These are phyloP conservation scores for Tagetes patula DNA, from an alignment of 129 eudicot species.

Conservation along the genomic window DNA sequence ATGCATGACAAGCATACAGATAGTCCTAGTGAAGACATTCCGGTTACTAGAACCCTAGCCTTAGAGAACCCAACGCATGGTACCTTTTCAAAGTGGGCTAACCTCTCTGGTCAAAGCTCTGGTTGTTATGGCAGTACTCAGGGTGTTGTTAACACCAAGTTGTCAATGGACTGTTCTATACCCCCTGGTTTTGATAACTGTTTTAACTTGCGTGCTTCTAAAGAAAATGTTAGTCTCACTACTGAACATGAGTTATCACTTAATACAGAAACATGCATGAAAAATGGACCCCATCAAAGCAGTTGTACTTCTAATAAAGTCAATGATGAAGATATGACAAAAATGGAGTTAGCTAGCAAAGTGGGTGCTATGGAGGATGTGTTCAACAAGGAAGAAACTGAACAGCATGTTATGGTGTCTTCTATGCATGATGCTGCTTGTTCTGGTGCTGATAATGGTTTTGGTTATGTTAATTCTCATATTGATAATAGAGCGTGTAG, in stretches of 20 bases:
- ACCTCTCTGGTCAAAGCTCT: constrained; percentile 15
- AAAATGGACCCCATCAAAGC: constrained; percentile 18
- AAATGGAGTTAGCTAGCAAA: constrained; percentile 18
- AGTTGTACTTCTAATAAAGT: constrained; percentile 13
- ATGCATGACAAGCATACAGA: constrained; percentile 15
- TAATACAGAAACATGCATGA: constrained; percentile 4
- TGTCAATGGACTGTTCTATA: constrained; percentile 31
- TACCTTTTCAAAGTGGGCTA: constrained; percentile 26
- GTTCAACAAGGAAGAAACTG: constrained; percentile 21
- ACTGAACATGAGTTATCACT: constrained; percentile 29
- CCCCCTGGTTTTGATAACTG: constrained; percentile 33
- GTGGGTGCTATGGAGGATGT: constrained; percentile 9
- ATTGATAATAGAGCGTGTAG: constrained; percentile 17
- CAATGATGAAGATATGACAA: constrained; percentile 15
- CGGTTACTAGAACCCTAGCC: constrained; percentile 32
- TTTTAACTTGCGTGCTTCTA: constrained; percentile 6
- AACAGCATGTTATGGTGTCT: constrained; percentile 23
- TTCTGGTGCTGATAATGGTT: constrained; percentile 1
- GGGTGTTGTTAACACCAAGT: constrained; percentile 28
- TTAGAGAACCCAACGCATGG: constrained; percentile 28
- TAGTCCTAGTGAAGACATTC: constrained; percentile 14
- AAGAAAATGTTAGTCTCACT: constrained; percentile 15
- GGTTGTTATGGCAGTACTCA: neutral
- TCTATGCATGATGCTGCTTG: constrained; percentile 16
- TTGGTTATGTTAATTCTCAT: constrained; percentile 28